phyloP scores from a whole-genome alignment of 2,329 filamentous ascomycete species.

The Pseudogymnoascus sp. region DNA sequence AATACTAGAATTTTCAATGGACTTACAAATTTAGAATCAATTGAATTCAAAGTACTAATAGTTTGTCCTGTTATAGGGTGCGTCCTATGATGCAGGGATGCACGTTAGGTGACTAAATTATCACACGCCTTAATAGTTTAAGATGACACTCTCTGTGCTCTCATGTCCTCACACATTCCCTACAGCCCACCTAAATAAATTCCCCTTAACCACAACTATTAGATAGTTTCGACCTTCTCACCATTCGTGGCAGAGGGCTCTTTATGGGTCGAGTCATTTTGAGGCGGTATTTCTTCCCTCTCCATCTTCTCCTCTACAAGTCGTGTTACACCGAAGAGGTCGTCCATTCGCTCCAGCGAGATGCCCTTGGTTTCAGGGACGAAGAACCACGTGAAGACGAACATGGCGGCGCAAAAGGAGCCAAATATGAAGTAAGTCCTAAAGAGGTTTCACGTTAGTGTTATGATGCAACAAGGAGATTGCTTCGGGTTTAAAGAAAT shows the following conservation, averaged over 20 bases:
- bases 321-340: constrained; percentile 25
- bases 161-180: neutral
- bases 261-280: neutral
- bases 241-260: neutral
- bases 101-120: neutral
- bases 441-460: neutral
- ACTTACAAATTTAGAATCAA: too few relatives aligned
- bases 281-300: neutral
- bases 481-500: neutral
- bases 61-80: too few relatives aligned
- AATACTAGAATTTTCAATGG: too few relatives aligned
- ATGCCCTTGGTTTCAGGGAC: constrained; percentile 52
- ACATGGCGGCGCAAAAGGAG: constrained; percentile 51
- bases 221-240: neutral
- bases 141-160: neutral
- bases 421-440: constrained; percentile 51
- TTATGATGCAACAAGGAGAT: neutral
- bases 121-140: neutral
- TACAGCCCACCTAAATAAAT: neutral
- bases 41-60: too few relatives aligned
- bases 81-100: too few relatives aligned
- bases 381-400: constrained; percentile 28
- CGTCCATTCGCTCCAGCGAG: constrained; percentile 32
- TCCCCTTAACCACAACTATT: neutral
- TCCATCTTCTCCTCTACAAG: constrained; percentile 12